phyloP scores from a whole-genome alignment of 257 asterid genomes.

The Petunia axillaris region DNA sequence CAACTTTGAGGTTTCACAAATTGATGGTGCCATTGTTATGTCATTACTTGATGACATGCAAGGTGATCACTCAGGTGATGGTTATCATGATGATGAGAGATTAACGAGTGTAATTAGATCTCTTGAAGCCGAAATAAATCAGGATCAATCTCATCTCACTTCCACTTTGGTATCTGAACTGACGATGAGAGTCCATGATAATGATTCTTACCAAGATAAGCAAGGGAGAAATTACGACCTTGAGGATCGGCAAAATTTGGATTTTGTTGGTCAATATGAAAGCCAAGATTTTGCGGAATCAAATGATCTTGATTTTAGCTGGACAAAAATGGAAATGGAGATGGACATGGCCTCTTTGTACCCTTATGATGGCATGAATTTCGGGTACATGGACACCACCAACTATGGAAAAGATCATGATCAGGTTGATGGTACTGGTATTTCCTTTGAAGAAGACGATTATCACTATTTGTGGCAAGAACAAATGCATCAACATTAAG shows the following conservation, averaged over 20 bases:
- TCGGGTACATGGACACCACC: not conserved
- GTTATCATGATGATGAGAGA: conserved; percentile 15
- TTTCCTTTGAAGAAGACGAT: not conserved
- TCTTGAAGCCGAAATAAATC: conserved; percentile 18
- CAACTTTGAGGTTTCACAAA: conserved; percentile 17
- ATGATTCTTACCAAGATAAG: not conserved
- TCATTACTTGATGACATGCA: conserved; percentile 27
- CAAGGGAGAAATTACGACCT: not conserved
- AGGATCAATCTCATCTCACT: not conserved
- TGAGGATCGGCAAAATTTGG: not conserved
- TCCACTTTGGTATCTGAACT: not conserved
- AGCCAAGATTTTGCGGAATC: not conserved
- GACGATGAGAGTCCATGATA: not conserved
- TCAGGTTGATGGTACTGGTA: not conserved
- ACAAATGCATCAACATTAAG: not conserved
- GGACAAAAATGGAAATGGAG: conserved; percentile 21
- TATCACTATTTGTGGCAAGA: conserved; percentile 25
- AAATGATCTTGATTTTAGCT: conserved; percentile 17
- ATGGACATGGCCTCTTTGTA: not conserved
- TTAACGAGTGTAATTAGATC: conserved; percentile 20
- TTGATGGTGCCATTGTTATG: not conserved
- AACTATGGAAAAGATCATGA: not conserved
- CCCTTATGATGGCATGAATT: not conserved
- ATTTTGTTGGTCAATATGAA: not conserved
- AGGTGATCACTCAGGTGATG: not conserved